phyloP scores from a whole-genome alignment of 177 flowering plant species.

The Vitis hybrid region DNA sequence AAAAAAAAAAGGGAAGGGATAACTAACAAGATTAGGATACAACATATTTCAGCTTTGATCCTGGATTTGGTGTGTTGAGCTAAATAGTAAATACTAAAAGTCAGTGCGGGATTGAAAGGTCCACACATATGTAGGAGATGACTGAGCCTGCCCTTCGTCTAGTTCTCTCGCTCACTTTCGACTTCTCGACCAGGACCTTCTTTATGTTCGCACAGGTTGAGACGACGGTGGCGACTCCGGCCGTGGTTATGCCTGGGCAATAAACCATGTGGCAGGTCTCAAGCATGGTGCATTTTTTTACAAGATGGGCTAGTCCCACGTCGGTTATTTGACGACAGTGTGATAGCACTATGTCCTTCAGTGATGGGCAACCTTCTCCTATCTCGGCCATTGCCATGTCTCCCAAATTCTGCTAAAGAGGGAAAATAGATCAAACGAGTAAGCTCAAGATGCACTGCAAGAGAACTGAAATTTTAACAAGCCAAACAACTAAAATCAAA shows the following conservation, averaged over 20 bases:
- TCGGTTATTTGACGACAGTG: slow-evolving; percentile 80
- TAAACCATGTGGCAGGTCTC: slow-evolving; percentile 89
- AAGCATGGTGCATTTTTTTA: slow-evolving; percentile 46
- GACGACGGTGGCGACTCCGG: slow-evolving; percentile 83
- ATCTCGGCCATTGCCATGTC: slow-evolving; percentile 73
- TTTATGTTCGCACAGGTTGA: slow-evolving; percentile 69
- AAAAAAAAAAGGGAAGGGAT: too few species aligned
- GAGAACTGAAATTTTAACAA: neutral
- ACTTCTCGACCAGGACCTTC: slow-evolving; percentile 77
- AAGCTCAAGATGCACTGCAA: neutral
- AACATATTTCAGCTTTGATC: too few species aligned
- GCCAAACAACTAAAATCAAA: neutral
- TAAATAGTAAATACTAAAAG: too few species aligned
- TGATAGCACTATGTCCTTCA: slow-evolving; percentile 74
- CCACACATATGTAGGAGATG: slow-evolving; percentile 72
- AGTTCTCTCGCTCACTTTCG: slow-evolving; percentile 79
- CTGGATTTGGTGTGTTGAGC: too few species aligned
- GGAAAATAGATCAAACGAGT: neutral
- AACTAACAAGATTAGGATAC: too few species aligned
- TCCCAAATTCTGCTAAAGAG: slow-evolving; percentile 53
- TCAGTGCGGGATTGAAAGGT: slow-evolving; percentile 27
- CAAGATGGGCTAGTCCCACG: slow-evolving; percentile 69
- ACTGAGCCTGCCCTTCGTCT: slow-evolving; percentile 65
- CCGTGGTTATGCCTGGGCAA: slow-evolving; percentile 69
- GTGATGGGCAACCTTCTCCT: slow-evolving; percentile 76